Conservation (phyloP, 768 basidiomycete species). For the Rhodosporidiobolus sp. region DNA sequence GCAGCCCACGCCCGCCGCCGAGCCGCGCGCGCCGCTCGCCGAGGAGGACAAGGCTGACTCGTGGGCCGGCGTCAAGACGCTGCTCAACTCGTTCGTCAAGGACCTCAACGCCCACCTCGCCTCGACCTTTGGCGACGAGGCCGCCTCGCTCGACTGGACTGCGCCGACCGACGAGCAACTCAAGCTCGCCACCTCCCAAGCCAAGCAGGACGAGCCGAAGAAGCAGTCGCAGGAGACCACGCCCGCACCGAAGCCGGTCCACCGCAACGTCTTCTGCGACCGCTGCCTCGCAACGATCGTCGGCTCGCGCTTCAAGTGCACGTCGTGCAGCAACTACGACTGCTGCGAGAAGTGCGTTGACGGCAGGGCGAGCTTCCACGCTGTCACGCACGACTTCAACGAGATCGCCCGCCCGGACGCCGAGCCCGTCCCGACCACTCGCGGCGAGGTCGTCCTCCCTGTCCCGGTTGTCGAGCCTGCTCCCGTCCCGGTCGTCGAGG, state of each 20-base stretch:
- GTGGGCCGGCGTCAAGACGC: constrained; percentile 4
- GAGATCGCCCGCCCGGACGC: constrained; percentile 21
- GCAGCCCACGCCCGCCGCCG: background rate
- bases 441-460: constrained; percentile 2
- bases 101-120: constrained; percentile 38
- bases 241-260: background rate
- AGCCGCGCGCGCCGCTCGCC: background rate
- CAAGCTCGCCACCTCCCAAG: background rate
- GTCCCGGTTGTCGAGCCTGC: background rate
- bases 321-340: constrained; percentile 33
- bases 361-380: constrained; percentile 18
- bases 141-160: constrained; percentile 11
- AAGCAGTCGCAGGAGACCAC: background rate
- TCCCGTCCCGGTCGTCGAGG: background rate
- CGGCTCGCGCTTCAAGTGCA: constrained; percentile 73
- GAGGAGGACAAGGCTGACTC: constrained; percentile 11
- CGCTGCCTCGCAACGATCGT: constrained; percentile 52
- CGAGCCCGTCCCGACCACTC: background rate
- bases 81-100: constrained; percentile 30
- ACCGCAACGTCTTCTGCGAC: constrained; percentile 32
- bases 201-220: background rate
- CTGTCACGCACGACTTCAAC: constrained; percentile 14
- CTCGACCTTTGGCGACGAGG: constrained; percentile 36
- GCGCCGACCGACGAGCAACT: background rate
- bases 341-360: constrained; percentile 32